phyloP scores from a whole-genome alignment of 2,329 filamentous ascomycete genomes.

The Exserohilum rostratum region DNA sequence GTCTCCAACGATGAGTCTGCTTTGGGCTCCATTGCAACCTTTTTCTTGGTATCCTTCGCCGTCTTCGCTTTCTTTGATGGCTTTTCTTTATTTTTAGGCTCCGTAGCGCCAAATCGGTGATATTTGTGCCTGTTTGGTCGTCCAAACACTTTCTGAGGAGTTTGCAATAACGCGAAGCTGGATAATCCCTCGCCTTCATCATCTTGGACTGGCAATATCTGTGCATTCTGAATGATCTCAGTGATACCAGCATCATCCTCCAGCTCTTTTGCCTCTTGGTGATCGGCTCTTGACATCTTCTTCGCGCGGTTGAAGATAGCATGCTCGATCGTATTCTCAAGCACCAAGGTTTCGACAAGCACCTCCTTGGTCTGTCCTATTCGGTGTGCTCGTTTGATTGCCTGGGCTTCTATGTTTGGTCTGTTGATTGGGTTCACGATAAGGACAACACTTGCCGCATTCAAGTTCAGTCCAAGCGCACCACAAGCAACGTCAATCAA shows the following conservation, averaged over 20 bases:
- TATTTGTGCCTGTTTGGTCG: slow-evolving; percentile 38
- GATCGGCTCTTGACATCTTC: slow-evolving; percentile 71
- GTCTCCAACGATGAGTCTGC: not conserved
- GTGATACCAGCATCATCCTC: slow-evolving; percentile 65
- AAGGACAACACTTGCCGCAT: slow-evolving; percentile 81
- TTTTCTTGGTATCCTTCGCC: not conserved
- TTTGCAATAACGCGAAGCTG: slow-evolving; percentile 52
- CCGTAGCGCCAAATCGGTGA: slow-evolving; percentile 31
- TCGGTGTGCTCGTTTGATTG: slow-evolving; percentile 85
- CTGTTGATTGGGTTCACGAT: slow-evolving; percentile 89
- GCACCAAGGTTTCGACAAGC: slow-evolving; percentile 82
- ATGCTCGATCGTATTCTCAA: slow-evolving; percentile 83
- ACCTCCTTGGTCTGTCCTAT: slow-evolving; percentile 83
- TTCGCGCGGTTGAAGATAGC: slow-evolving; percentile 75
- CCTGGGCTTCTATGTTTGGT: slow-evolving; percentile 83
- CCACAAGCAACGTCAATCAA: slow-evolving; percentile 92
- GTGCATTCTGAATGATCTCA: slow-evolving; percentile 63
- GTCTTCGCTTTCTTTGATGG: slow-evolving; percentile 27
- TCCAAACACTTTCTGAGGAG: slow-evolving; percentile 55
- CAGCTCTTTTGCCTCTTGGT: slow-evolving; percentile 61
- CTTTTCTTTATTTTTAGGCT: slow-evolving; percentile 23
- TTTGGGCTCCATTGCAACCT: not conserved
- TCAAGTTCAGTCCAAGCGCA: slow-evolving; percentile 85
- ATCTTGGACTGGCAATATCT: slow-evolving; percentile 53
- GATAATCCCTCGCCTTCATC: slow-evolving; percentile 36